phyloP scores from a whole-genome alignment of 2,329 filamentous ascomycete species.

The Aspergillus sp. region DNA sequence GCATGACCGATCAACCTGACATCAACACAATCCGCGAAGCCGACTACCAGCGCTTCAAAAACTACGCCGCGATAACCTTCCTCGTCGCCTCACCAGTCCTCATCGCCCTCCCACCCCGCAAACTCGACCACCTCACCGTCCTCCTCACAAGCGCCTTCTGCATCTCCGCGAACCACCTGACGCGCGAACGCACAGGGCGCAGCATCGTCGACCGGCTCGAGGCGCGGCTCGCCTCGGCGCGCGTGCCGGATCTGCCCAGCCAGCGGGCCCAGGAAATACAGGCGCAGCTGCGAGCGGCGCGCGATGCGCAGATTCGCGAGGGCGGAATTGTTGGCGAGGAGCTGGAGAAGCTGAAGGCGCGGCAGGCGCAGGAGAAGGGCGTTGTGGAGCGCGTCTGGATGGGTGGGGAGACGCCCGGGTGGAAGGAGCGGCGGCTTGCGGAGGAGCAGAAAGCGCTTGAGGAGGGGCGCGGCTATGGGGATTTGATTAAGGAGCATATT shows the following conservation, averaged over 20 bases:
- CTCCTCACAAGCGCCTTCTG: slow-evolving; percentile 38
- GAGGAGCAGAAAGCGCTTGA: slow-evolving; percentile 44
- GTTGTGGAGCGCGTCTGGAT: slow-evolving; percentile 36
- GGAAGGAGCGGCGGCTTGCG: slow-evolving; percentile 40
- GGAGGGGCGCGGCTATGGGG: slow-evolving; percentile 44
- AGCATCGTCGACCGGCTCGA: slow-evolving; percentile 34
- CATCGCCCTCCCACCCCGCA: slow-evolving; percentile 36
- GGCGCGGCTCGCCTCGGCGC: slow-evolving; percentile 21
- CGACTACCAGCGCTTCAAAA: slow-evolving; percentile 41
- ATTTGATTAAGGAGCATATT: slow-evolving; percentile 46
- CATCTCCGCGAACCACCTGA: slow-evolving; percentile 38
- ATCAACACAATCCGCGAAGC: slow-evolving; percentile 22
- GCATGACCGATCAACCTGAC: not conserved
- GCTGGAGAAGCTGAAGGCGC: slow-evolving; percentile 31
- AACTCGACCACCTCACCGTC: slow-evolving; percentile 36
- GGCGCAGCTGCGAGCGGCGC: slow-evolving; percentile 25
- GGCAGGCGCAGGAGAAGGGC: slow-evolving; percentile 28
- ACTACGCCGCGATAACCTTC: slow-evolving; percentile 38
- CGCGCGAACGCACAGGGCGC: slow-evolving; percentile 34
- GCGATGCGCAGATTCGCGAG: slow-evolving; percentile 25
- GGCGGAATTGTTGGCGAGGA: slow-evolving; percentile 23
- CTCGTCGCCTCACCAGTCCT: slow-evolving; percentile 31
- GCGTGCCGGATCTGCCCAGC: slow-evolving; percentile 23
- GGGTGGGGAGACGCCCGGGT: slow-evolving; percentile 41
- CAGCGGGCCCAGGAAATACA: slow-evolving; percentile 35